Percentiles rank a stretch among this genome's conserved stretches.
Evolutionary conservation across 2,329 filamentous ascomycete genomes (phyloP).

Genomic region (Aspergillus amoenus): DNA sequence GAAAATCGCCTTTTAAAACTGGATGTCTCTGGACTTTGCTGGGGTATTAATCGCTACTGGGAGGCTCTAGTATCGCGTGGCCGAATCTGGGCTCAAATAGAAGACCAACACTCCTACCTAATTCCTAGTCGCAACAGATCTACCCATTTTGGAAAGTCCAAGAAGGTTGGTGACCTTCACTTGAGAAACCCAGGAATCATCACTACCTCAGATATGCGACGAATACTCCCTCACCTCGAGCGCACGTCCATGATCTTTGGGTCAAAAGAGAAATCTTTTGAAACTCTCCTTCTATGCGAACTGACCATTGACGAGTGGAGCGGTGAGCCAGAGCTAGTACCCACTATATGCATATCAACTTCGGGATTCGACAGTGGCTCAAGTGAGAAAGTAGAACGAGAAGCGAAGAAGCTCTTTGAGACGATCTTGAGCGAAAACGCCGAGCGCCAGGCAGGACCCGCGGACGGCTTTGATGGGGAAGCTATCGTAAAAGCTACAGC

Average conservation of each 20-base stretch:
- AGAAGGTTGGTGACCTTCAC: constrained; percentile 1
- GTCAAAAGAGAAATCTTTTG: constrained; percentile 12
- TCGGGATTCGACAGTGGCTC: constrained; percentile 1
- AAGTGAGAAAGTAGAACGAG: constrained; percentile 34
- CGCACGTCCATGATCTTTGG: constrained; percentile 37
- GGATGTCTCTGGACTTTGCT: constrained; percentile 43
- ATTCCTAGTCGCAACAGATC: constrained; percentile 7
- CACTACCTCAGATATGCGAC: constrained; percentile 25
- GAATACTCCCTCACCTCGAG: constrained; percentile 37
- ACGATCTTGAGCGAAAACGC: constrained; percentile 29
- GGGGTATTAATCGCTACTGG: constrained; percentile 44
- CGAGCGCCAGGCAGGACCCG: constrained; percentile 1
- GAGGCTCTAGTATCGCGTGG: constrained; percentile 39
- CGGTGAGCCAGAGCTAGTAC: constrained; percentile 38
- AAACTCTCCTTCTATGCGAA: constrained; percentile 35
- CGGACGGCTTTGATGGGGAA: constrained; percentile 23
- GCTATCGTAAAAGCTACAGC: constrained; percentile 36
- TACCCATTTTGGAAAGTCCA: background rate
- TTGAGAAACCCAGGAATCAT: constrained; percentile 13
- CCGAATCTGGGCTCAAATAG: constrained; percentile 37
- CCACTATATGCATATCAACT: constrained; percentile 35
- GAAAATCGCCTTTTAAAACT: constrained; percentile 35
- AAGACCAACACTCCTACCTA: constrained; percentile 23
- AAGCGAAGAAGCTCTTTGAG: constrained; percentile 40
- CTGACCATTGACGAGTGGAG: constrained; percentile 41